Conservation (phyloP, 148 eudicot genomes). For the Hydrangea macrophylla region DNA sequence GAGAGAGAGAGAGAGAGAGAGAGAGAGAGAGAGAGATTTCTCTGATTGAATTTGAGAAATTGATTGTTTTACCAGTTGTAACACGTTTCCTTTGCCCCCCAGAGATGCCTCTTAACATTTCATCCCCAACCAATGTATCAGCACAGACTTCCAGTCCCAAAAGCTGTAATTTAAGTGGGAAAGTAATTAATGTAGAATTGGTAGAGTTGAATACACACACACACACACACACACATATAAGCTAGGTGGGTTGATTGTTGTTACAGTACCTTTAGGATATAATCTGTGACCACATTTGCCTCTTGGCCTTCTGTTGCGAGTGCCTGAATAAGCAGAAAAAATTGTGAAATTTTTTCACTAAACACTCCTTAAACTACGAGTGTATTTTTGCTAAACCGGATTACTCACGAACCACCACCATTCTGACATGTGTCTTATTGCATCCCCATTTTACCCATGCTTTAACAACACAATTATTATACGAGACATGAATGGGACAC, state of each 20-base stretch:
- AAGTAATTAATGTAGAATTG: neutral
- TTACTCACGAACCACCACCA: too few species aligned
- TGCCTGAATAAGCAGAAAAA: slow-evolving; percentile 36
- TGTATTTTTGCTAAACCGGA: neutral
- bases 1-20: too few species aligned
- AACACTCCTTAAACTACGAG: neutral
- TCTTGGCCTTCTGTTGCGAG: slow-evolving; percentile 54
- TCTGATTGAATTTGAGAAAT: neutral
- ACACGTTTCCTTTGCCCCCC: slow-evolving; percentile 85
- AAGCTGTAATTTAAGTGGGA: slow-evolving; percentile 29
- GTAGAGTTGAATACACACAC: neutral
- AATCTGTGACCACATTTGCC: slow-evolving; percentile 63
- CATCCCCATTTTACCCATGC: too few species aligned
- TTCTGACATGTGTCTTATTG: too few species aligned
- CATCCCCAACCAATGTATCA: slow-evolving; percentile 78
- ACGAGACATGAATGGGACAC: too few species aligned
- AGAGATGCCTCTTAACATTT: slow-evolving; percentile 66
- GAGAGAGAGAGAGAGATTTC: too few species aligned
- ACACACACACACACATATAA: too few species aligned
- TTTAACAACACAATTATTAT: too few species aligned
- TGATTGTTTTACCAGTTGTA: slow-evolving; percentile 50
- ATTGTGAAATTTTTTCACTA: neutral
- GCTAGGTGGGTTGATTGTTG: too few species aligned
- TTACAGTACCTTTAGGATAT: slow-evolving; percentile 53
- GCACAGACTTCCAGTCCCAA: slow-evolving; percentile 77